Conservation (phyloP, 2,329 filamentous ascomycete genomes). For the Colletotrichum costaricense region DNA sequence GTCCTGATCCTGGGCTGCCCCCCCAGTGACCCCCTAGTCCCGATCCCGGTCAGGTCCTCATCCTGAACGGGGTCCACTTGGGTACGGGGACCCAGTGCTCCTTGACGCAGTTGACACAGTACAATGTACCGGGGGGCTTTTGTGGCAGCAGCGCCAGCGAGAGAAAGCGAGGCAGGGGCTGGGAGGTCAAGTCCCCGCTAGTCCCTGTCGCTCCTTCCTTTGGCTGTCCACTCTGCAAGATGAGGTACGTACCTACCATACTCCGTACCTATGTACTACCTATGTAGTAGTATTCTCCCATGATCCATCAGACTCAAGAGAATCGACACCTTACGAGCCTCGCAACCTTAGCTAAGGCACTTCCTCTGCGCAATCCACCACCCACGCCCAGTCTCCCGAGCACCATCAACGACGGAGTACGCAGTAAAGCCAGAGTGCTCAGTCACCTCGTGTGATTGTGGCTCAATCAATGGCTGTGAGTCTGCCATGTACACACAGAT, state of each 20-base stretch:
- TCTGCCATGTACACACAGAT: not conserved
- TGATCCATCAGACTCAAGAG: not conserved
- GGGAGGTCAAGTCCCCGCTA: slow-evolving; percentile 12
- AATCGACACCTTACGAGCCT: no score
- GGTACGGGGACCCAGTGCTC: slow-evolving; percentile 32
- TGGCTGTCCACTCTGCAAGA: not conserved
- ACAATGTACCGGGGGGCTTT: not conserved
- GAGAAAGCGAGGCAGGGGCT: slow-evolving; percentile 13
- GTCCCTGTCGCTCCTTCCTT: not conserved
- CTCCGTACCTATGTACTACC: no score
- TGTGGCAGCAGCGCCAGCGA: not conserved
- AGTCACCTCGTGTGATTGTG: not conserved
- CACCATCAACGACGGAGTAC: no score
- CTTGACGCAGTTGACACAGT: not conserved
- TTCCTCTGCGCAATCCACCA: not conserved
- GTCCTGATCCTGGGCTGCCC: slow-evolving; percentile 8
- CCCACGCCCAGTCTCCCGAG: not conserved
- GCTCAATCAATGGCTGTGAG: not conserved
- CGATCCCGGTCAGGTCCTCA: slow-evolving; percentile 23
- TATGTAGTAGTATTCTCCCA: not conserved
- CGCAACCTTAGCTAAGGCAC: not conserved
- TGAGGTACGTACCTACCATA: slow-evolving; percentile 1
- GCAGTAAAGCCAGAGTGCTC: no score
- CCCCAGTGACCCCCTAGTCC: slow-evolving; percentile 22
- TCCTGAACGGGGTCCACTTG: not conserved